Conservation (phyloP, 2,329 filamentous ascomycete genomes). For the Claviceps sp. region DNA sequence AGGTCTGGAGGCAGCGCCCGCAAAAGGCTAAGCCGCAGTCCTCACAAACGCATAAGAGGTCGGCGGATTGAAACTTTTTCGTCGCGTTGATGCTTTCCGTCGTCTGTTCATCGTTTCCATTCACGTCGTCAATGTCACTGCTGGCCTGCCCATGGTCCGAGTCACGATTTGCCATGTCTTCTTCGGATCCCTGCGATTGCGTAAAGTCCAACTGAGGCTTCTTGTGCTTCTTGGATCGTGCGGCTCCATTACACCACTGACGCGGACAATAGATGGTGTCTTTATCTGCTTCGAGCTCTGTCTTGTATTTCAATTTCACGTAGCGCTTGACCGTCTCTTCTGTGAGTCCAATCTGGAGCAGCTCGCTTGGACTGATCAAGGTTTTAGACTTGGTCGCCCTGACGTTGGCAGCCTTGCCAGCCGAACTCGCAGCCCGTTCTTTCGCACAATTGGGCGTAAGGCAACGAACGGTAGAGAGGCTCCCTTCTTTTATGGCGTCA, state of each 20-base stretch:
- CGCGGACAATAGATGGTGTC: conserved; percentile 87
- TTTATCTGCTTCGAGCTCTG: conserved; percentile 81
- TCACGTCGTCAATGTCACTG: neutral
- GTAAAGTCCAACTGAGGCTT: conserved; percentile 53
- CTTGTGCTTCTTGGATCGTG: conserved; percentile 58
- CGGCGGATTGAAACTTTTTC: conserved; percentile 31
- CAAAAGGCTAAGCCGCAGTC: conserved; percentile 89
- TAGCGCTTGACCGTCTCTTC: conserved; percentile 70
- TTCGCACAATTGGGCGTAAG: conserved; percentile 67
- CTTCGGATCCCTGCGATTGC: conserved; percentile 26
- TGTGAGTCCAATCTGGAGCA: conserved; percentile 61
- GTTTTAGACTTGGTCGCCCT: conserved; percentile 46
- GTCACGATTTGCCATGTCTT: conserved; percentile 16
- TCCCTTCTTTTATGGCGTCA: conserved; percentile 72
- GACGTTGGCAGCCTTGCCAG: neutral
- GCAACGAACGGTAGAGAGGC: conserved; percentile 68
- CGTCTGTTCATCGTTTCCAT: neutral
- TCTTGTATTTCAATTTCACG: conserved; percentile 82
- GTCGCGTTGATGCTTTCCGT: neutral
- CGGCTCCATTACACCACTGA: conserved; percentile 83
- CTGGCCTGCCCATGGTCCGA: conserved; percentile 8
- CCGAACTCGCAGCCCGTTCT: conserved; percentile 26
- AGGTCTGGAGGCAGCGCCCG: conserved; percentile 53
- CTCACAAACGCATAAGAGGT: conserved; percentile 72
- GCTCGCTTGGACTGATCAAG: conserved; percentile 67